Evolutionary conservation across 345 rosid genomes (phyloP).

Genomic region (Gossypium australe): DNA sequence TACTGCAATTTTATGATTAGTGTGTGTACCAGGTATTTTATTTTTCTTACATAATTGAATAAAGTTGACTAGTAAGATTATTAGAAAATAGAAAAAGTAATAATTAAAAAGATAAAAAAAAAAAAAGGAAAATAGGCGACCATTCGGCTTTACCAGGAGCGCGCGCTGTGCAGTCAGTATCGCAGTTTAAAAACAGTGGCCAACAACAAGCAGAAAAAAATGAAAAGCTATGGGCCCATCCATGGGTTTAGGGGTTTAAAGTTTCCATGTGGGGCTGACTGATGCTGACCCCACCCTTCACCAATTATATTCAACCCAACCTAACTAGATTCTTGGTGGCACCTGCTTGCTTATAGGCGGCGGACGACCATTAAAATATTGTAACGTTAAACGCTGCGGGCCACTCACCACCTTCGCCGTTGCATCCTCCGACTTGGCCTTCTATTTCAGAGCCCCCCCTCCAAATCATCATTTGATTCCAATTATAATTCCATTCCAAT

Average conservation of each 20-base stretch:
- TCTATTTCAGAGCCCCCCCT: too few relatives aligned
- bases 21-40: not conserved
- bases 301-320: not conserved
- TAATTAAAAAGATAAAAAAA: too few relatives aligned
- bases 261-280: too few relatives aligned
- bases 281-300: too few relatives aligned
- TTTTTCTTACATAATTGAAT: not conserved
- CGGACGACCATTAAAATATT: not conserved
- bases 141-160: not conserved
- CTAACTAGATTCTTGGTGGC: not conserved
- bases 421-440: not conserved
- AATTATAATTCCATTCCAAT: too few relatives aligned
- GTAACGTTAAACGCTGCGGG: not conserved
- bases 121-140: not conserved
- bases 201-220: not conserved
- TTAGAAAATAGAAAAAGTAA: not conserved
- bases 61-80: not conserved
- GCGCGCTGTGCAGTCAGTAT: not conserved
- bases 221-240: not conserved
- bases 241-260: not conserved
- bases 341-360: conserved; percentile 1
- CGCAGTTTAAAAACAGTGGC: not conserved
- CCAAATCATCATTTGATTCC: too few relatives aligned
- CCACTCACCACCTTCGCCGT: not conserved
- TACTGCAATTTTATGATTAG: not conserved